These are phyloP conservation scores for Sclerotiophoma versabilis DNA, from an alignment of 2,329 filamentous ascomycete genomes.

Conservation along the genomic window DNA sequence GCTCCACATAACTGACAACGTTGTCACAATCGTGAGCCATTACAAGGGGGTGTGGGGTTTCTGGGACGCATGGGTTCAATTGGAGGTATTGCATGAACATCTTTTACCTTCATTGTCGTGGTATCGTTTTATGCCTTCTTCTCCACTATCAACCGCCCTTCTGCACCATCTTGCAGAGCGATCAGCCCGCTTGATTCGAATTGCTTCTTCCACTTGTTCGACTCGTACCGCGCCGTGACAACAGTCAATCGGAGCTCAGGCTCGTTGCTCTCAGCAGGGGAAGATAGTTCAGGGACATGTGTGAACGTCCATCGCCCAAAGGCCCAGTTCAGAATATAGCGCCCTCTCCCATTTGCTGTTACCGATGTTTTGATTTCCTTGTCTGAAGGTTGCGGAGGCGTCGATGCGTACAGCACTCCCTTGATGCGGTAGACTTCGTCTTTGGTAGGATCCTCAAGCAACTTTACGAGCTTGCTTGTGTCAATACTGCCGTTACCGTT, in stretches of 20 bases:
- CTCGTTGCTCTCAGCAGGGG: slow-evolving; percentile 54
- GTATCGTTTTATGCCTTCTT: slow-evolving; percentile 20
- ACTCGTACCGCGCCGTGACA: slow-evolving; percentile 76
- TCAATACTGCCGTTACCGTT: slow-evolving; percentile 64
- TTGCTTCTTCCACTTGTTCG: slow-evolving; percentile 78
- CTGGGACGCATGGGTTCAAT: too few species aligned
- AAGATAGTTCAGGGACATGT: slow-evolving; percentile 52
- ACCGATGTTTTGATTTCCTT: slow-evolving; percentile 29
- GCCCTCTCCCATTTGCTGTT: slow-evolving; percentile 48
- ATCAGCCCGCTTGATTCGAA: slow-evolving; percentile 64
- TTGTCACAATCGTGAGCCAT: too few species aligned
- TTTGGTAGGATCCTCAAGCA: slow-evolving; percentile 79
- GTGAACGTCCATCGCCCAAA: slow-evolving; percentile 97
- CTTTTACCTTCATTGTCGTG: background rate
- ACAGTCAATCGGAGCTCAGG: slow-evolving; percentile 74
- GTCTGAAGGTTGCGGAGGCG: slow-evolving; percentile 57
- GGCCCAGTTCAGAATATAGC: slow-evolving; percentile 97
- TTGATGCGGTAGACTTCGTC: slow-evolving; percentile 98
- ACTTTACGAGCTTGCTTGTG: slow-evolving; percentile 60
- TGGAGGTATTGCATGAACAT: too few species aligned
- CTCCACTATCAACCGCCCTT: slow-evolving; percentile 32
- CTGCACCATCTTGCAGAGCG: slow-evolving; percentile 30
- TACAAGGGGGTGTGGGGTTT: too few species aligned
- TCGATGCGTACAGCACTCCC: slow-evolving; percentile 62
- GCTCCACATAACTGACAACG: too few species aligned